phyloP scores from a whole-genome alignment of 495 filamentous ascomycete species.

The Corynascus novoguineensis region DNA sequence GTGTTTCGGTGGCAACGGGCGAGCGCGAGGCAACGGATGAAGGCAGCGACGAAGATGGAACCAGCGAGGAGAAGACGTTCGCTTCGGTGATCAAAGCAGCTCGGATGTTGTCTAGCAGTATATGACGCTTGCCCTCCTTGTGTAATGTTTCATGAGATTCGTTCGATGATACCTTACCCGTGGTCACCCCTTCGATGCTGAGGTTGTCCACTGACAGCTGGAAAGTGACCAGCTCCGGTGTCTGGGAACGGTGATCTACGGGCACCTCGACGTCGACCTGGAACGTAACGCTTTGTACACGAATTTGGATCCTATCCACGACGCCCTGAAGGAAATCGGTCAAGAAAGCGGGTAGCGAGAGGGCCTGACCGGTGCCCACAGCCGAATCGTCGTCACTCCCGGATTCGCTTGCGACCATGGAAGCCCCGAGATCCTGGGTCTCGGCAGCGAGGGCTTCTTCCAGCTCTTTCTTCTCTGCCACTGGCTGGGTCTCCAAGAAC shows the following conservation, averaged over 20 bases:
- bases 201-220: constrained; percentile 62
- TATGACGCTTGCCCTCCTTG: constrained; percentile 59
- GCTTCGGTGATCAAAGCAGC: constrained; percentile 66
- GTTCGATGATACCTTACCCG: constrained; percentile 26
- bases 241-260: constrained; percentile 49
- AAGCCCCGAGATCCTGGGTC: constrained; percentile 57
- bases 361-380: constrained; percentile 63
- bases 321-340: constrained; percentile 79
- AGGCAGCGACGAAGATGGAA: constrained; percentile 53
- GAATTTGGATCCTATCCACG: constrained; percentile 69
- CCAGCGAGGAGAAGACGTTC: constrained; percentile 62
- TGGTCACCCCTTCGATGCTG: constrained; percentile 60
- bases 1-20: constrained; percentile 24
- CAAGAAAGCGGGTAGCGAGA: constrained; percentile 76
- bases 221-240: constrained; percentile 53
- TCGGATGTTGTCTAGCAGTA: constrained; percentile 58
- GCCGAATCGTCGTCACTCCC: constrained; percentile 61
- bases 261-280: constrained; percentile 59
- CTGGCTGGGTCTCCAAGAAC: constrained; percentile 76
- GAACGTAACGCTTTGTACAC: constrained; percentile 53
- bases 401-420: constrained; percentile 50
- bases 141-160: constrained; percentile 27
- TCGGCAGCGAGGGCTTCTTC: constrained; percentile 67
- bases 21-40: constrained; percentile 55
- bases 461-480: constrained; percentile 66